phyloP scores from a whole-genome alignment of 208 protist genomes.

The Trypanosoma lewisi region DNA sequence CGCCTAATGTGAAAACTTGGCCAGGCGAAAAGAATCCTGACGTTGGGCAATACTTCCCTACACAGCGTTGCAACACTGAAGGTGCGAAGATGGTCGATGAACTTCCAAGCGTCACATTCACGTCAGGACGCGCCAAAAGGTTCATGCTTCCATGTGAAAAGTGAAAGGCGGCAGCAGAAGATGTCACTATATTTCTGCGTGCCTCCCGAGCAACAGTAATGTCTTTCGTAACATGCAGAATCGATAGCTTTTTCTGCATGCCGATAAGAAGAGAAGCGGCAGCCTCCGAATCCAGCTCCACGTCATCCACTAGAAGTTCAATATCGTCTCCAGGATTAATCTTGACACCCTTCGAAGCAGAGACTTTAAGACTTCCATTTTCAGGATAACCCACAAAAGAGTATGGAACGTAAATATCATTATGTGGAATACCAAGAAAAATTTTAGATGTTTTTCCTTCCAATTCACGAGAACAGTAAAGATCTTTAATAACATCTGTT shows the following conservation, averaged over 20 bases:
- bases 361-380: conserved; percentile 40
- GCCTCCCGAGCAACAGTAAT: conserved; percentile 74
- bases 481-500: conserved; percentile 58
- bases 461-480: conserved; percentile 60
- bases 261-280: conserved; percentile 61
- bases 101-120: conserved; percentile 58
- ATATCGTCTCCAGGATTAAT: conserved; percentile 32
- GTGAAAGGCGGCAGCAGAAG: conserved; percentile 67
- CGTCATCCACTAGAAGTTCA: conserved; percentile 79
- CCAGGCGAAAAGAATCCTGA: conserved; percentile 74
- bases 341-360: conserved; percentile 33
- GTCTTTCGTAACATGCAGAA: conserved; percentile 63
- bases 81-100: conserved; percentile 56
- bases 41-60: conserved; percentile 62
- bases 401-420: conserved; percentile 53
- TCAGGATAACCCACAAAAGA: conserved; percentile 72
- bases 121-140: conserved; percentile 57
- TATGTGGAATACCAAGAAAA: conserved; percentile 58
- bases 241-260: conserved; percentile 43
- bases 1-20: conserved; percentile 61
- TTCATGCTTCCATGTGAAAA: conserved; percentile 86
- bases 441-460: conserved; percentile 57
- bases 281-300: conserved; percentile 77
- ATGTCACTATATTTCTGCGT: conserved; percentile 63
- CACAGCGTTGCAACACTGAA: conserved; percentile 68